These are phyloP conservation scores for Puccinia novopanici DNA, from an alignment of 1,284 basidiomycete genomes.

Conservation along the genomic window DNA sequence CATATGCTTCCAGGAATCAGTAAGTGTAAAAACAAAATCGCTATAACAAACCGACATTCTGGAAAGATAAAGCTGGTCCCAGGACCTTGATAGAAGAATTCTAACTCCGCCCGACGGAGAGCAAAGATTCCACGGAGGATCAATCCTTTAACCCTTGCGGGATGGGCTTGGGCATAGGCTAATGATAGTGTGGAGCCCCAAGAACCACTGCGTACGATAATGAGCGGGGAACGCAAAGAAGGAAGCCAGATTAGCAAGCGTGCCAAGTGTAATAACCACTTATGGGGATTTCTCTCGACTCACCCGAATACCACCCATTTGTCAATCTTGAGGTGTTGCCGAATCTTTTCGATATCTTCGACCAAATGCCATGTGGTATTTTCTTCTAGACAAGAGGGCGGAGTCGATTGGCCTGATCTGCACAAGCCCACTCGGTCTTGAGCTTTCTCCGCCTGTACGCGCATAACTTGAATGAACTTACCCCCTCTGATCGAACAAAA, in stretches of 20 bases:
- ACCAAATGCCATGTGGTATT: slow-evolving; percentile 96
- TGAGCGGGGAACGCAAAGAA: not conserved
- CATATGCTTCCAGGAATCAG: not conserved
- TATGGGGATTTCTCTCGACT: not conserved
- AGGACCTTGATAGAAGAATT: slow-evolving; percentile 84
- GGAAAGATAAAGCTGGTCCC: slow-evolving; percentile 68
- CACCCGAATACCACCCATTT: slow-evolving; percentile 85
- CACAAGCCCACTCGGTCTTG: slow-evolving; percentile 55
- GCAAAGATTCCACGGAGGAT: slow-evolving; percentile 90
- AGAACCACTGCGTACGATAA: slow-evolving; percentile 18
- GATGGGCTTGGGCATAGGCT: slow-evolving; percentile 82
- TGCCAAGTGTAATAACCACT: not conserved
- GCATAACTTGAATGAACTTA: slow-evolving; percentile 27
- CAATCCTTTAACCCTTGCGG: slow-evolving; percentile 75
- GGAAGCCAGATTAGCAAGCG: not conserved
- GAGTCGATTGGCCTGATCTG: slow-evolving; percentile 47
- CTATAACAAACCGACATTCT: slow-evolving; percentile 61
- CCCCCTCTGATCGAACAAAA: slow-evolving; percentile 53
- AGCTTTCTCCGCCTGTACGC: slow-evolving; percentile 54
- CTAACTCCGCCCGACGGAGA: slow-evolving; percentile 69
- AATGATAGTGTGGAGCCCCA: slow-evolving; percentile 88
- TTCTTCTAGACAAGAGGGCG: slow-evolving; percentile 71
- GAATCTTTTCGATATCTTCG: slow-evolving; percentile 79
- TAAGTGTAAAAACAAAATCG: not conserved
- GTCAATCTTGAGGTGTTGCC: slow-evolving; percentile 72